These are phyloP conservation scores for Colletotrichum shisoi DNA, from an alignment of 2,329 filamentous ascomycete genomes.

Conservation along the genomic window DNA sequence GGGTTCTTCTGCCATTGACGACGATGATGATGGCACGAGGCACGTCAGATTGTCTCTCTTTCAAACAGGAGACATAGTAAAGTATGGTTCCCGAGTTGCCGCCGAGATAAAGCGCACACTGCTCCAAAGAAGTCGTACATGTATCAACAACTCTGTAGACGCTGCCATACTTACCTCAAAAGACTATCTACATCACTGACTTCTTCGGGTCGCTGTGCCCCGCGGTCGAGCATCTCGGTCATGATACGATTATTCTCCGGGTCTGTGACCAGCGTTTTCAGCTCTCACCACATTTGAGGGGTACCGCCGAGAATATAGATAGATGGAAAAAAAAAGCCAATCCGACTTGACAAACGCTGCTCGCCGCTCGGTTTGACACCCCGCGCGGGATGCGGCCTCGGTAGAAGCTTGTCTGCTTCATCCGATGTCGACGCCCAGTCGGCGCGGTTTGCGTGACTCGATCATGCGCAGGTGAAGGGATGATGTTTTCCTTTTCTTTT, in stretches of 20 bases:
- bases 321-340: slow-evolving; percentile 2
- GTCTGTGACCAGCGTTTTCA: background rate
- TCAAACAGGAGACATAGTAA: no score
- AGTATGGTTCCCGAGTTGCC: no score
- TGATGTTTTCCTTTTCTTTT: background rate
- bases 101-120: no score
- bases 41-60: no score
- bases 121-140: no score
- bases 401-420: slow-evolving; percentile 10
- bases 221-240: slow-evolving; percentile 22
- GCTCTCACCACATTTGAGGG: background rate
- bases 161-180: slow-evolving; percentile 15
- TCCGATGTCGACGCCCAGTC: slow-evolving; percentile 16
- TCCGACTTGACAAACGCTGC: background rate
- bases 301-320: no score
- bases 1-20: no score
- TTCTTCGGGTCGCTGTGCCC: slow-evolving; percentile 27
- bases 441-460: background rate
- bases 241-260: slow-evolving; percentile 1
- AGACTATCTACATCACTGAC: slow-evolving; percentile 16
- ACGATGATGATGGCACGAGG: no score
- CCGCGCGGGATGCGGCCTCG: slow-evolving; percentile 2
- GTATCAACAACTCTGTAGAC: no score
- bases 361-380: background rate
- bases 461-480: slow-evolving; percentile 9